Evolutionary conservation across 129 eudicot genomes (phyloP).

Genomic region (Ambrosia artemisiifolia): DNA sequence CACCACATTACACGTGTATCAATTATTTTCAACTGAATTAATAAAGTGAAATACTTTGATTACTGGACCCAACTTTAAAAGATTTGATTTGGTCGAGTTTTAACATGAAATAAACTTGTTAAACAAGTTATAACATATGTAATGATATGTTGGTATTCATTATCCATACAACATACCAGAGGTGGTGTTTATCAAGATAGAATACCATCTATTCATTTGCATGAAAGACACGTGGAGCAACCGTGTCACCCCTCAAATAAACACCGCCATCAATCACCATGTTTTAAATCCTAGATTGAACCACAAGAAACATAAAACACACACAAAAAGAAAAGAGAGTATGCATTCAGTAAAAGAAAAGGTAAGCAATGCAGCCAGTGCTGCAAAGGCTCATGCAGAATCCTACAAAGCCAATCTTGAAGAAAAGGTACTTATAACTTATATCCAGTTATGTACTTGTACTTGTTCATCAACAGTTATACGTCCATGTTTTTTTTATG

Average conservation of each 20-base stretch:
- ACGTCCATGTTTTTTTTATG: neutral
- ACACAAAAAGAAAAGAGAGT: neutral
- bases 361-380: slow-evolving; percentile 70
- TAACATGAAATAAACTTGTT: no score
- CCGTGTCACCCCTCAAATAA: neutral
- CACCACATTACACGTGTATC: no score
- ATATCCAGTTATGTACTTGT: neutral
- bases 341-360: slow-evolving; percentile 63
- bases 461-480: no score
- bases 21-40: no score
- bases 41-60: no score
- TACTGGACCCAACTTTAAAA: no score
- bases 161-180: neutral
- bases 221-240: neutral
- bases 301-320: neutral
- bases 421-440: slow-evolving; percentile 37
- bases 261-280: neutral
- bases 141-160: no score
- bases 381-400: slow-evolving; percentile 67
- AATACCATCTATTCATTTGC: neutral
- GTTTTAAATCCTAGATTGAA: neutral
- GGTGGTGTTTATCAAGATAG: neutral
- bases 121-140: no score
- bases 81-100: no score
- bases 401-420: slow-evolving; percentile 61